Evolutionary conservation across 495 filamentous ascomycete species (phyloP).

Genomic region (Lasiosphaeria ovina): DNA sequence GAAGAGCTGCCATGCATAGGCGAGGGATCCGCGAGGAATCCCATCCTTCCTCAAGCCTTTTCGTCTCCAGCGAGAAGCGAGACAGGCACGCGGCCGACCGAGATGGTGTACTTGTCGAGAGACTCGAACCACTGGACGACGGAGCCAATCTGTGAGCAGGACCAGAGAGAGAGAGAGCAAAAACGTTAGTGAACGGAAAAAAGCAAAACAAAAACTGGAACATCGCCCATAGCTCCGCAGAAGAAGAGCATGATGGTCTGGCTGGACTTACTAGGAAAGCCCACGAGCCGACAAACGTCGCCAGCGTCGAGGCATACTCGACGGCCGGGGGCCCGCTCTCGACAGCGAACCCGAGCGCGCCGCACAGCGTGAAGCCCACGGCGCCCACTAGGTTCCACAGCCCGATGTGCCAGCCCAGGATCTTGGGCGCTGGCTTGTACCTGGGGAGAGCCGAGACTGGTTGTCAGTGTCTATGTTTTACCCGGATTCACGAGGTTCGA

Average conservation of each 20-base stretch:
- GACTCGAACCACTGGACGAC: slow-evolving; percentile 65
- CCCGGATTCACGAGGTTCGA: too few species aligned
- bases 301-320: slow-evolving; percentile 55
- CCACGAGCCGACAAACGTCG: slow-evolving; percentile 69
- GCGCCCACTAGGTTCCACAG: slow-evolving; percentile 51
- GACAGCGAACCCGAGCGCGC: slow-evolving; percentile 55
- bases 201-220: too few species aligned
- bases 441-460: background rate
- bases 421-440: slow-evolving; percentile 53
- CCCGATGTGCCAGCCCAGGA: slow-evolving; percentile 56
- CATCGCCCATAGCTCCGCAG: too few species aligned
- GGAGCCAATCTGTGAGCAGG: slow-evolving; percentile 47
- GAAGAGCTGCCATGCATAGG: too few species aligned
- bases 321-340: slow-evolving; percentile 36
- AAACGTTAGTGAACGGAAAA: background rate
- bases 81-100: slow-evolving; percentile 19
- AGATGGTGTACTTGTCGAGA: slow-evolving; percentile 60
- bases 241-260: background rate
- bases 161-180: background rate
- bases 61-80: background rate
- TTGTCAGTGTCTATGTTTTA: background rate
- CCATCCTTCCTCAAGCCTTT: too few species aligned
- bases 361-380: slow-evolving; percentile 67
- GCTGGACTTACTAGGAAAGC: slow-evolving; percentile 52
- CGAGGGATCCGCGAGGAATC: too few species aligned